Conservation (phyloP, 2,329 filamentous ascomycete genomes). For the Penicillium sp. region DNA sequence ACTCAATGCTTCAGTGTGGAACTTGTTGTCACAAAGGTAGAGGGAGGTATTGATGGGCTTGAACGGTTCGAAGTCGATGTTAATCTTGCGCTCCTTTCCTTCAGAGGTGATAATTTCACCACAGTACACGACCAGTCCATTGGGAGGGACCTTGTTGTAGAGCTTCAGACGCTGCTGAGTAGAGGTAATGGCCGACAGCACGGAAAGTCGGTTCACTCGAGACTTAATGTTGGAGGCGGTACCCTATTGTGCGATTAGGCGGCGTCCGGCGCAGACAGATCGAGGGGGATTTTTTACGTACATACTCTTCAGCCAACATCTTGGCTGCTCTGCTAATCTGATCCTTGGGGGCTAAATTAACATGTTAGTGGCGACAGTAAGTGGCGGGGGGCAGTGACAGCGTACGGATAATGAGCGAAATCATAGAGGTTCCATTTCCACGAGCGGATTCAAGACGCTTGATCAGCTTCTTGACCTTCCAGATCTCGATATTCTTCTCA, state of each 20-base stretch:
- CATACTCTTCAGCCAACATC: slow-evolving; percentile 99
- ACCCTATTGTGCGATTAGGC: slow-evolving; percentile 55
- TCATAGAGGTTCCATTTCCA: slow-evolving; percentile 99
- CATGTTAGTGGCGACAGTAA: slow-evolving; percentile 17
- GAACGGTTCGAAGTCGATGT: slow-evolving; percentile 99
- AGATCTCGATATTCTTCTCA: slow-evolving; percentile 90
- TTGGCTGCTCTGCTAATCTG: slow-evolving; percentile 94
- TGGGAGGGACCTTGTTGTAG: slow-evolving; percentile 97
- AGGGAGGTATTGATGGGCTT: slow-evolving; percentile 99
- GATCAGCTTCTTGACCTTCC: slow-evolving; percentile 99
- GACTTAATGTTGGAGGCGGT: slow-evolving; percentile 99
- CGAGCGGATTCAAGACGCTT: slow-evolving; percentile 96
- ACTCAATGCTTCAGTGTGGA: slow-evolving; percentile 95
- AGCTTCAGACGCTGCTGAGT: slow-evolving; percentile 99
- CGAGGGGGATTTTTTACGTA: slow-evolving; percentile 47
- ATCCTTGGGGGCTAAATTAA: slow-evolving; percentile 79
- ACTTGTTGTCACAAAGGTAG: slow-evolving; percentile 99
- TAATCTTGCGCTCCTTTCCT: slow-evolving; percentile 99
- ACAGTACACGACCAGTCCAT: slow-evolving; percentile 97
- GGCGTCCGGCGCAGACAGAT: background rate
- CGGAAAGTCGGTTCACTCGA: slow-evolving; percentile 96
- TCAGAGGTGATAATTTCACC: slow-evolving; percentile 99
- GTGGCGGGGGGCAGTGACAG: slow-evolving; percentile 17
- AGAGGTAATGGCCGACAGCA: slow-evolving; percentile 96
- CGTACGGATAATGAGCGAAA: slow-evolving; percentile 96